phyloP scores from a whole-genome alignment of 768 basidiomycete genomes.

The Russula vinacea region DNA sequence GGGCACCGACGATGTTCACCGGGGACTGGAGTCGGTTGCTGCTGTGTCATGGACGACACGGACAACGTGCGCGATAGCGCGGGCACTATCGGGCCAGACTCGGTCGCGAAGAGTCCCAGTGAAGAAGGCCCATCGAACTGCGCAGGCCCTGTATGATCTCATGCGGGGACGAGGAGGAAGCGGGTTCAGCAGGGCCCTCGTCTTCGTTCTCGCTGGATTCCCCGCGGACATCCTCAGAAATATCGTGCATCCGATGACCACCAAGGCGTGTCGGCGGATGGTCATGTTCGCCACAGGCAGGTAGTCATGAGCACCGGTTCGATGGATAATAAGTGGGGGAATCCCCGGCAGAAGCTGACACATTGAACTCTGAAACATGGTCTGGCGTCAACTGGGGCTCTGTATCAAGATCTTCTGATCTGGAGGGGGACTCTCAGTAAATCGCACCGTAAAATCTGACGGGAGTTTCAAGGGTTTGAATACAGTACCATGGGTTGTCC shows the following conservation, averaged over 20 bases:
- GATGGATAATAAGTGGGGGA: slow-evolving; percentile 38
- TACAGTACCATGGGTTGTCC: no score
- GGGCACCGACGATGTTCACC: neutral
- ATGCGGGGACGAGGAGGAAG: slow-evolving; percentile 5
- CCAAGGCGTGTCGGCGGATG: slow-evolving; percentile 38
- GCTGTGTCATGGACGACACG: slow-evolving; percentile 28
- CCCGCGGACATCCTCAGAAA: slow-evolving; percentile 27
- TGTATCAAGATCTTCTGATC: neutral
- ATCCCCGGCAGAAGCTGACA: slow-evolving; percentile 1
- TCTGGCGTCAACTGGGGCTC: slow-evolving; percentile 11
- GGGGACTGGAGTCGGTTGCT: neutral
- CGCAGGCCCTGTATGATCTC: slow-evolving; percentile 52
- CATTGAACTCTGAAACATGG: slow-evolving; percentile 11
- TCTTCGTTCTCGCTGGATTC: slow-evolving; percentile 21
- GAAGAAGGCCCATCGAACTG: slow-evolving; percentile 48
- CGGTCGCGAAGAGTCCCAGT: slow-evolving; percentile 25
- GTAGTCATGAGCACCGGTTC: slow-evolving; percentile 52
- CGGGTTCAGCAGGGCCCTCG: neutral
- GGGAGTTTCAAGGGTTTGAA: slow-evolving; percentile 22
- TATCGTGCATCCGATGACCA: slow-evolving; percentile 38
- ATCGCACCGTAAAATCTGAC: slow-evolving; percentile 8
- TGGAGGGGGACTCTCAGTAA: neutral
- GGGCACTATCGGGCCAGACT: slow-evolving; percentile 14
- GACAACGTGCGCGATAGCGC: slow-evolving; percentile 32
- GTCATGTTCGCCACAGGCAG: slow-evolving; percentile 29